These are phyloP conservation scores for Nannochloropsis salina DNA, from an alignment of 108 stramenopile genomes.

Conservation along the genomic window DNA sequence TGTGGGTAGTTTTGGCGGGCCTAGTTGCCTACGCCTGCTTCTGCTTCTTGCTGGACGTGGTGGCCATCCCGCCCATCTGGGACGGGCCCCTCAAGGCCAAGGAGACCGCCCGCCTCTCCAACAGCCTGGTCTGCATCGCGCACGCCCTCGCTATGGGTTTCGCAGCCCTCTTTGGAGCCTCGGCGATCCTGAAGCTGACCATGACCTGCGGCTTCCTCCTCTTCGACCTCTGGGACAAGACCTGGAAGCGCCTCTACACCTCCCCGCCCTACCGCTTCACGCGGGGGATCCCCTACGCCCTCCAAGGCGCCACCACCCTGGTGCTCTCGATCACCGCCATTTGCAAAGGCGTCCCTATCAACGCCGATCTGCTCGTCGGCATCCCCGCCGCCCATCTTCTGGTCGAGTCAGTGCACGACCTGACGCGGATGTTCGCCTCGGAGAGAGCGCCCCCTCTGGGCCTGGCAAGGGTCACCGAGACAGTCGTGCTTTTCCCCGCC, in stretches of 20 bases:
- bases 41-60: constrained; percentile 19
- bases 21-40: constrained; percentile 19
- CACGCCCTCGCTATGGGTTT: neutral
- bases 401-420: neutral
- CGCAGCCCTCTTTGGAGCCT: constrained; percentile 11
- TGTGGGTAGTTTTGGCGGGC: neutral
- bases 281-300: neutral
- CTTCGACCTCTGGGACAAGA: constrained; percentile 30
- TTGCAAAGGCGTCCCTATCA: neutral
- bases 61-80: neutral
- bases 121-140: neutral
- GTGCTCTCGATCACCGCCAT: constrained; percentile 16
- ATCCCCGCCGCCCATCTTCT: neutral
- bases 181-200: constrained; percentile 5
- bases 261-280: neutral
- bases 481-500: neutral
- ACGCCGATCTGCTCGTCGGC: neutral
- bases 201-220: constrained; percentile 21
- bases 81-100: neutral
- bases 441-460: neutral
- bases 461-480: neutral
- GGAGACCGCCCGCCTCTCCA: neutral
- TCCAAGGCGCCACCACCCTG: neutral
- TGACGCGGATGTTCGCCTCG: neutral
- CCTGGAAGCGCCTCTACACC: constrained; percentile 24